Conservation (phyloP, 495 filamentous ascomycete genomes). For the Venustampulla echinocandica region DNA sequence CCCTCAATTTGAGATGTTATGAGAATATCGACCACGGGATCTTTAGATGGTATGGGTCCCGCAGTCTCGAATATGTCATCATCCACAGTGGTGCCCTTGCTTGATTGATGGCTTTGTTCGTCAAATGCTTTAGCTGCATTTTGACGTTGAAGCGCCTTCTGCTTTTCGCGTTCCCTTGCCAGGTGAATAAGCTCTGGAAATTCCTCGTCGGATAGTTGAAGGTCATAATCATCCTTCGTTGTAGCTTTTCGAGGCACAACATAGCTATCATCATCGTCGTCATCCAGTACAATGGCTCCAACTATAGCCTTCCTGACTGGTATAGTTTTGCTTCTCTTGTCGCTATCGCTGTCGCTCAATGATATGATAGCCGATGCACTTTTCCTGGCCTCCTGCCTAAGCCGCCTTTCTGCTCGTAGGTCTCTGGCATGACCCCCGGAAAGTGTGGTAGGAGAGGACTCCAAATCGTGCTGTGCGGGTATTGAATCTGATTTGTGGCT, state of each 20-base stretch:
- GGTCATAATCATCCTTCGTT: conserved; percentile 22
- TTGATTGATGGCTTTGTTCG: conserved; percentile 3
- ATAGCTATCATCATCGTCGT: conserved; percentile 25
- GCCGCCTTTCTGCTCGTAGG: conserved; percentile 1
- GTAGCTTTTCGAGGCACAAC: background rate
- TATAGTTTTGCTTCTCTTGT: background rate
- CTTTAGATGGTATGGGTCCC: conserved; percentile 14
- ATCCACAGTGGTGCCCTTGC: conserved; percentile 14
- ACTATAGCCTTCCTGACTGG: conserved; percentile 5
- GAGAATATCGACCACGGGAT: conserved; percentile 57
- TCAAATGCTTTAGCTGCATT: conserved; percentile 8
- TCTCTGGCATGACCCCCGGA: conserved; percentile 8
- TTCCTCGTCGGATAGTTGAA: conserved; percentile 34
- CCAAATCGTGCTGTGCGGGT: background rate
- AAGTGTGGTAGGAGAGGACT: conserved; percentile 8
- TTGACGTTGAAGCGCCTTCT: conserved; percentile 7
- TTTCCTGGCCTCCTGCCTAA: background rate
- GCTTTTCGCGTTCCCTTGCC: conserved; percentile 17
- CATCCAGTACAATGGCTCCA: conserved; percentile 13
- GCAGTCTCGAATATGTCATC: conserved; percentile 22
- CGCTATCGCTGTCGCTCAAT: conserved; percentile 15
- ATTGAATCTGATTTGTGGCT: conserved; percentile 15
- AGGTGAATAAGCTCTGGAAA: conserved; percentile 34
- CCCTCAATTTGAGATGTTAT: conserved; percentile 57
- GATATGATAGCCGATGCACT: conserved; percentile 7